These are phyloP conservation scores for Arachnopeziza araneosa DNA, from an alignment of 2,329 filamentous ascomycete genomes.

Conservation along the genomic window DNA sequence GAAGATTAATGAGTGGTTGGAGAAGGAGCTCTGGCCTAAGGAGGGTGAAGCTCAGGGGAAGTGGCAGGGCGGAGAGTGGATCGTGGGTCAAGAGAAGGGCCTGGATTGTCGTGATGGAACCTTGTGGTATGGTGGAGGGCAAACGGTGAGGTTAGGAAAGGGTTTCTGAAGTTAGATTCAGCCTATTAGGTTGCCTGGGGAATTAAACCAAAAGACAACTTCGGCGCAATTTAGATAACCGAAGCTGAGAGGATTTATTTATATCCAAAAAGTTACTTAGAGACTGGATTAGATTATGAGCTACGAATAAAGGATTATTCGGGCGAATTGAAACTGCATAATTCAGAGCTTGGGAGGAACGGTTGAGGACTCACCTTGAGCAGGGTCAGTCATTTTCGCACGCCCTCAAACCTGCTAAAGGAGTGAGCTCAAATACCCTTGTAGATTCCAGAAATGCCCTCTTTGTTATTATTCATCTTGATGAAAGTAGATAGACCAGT, in stretches of 20 bases:
- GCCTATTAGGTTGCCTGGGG: not conserved
- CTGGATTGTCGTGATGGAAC: conserved; percentile 69
- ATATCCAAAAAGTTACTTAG: too few species aligned
- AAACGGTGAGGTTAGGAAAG: conserved; percentile 59
- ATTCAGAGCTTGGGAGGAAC: too few species aligned
- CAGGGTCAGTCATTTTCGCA: too few species aligned
- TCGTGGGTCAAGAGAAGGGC: conserved; percentile 80
- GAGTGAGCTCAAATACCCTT: too few species aligned
- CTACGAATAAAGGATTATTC: too few species aligned
- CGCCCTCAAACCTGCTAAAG: too few species aligned
- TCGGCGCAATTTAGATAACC: not conserved
- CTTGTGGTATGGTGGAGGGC: conserved; percentile 84
- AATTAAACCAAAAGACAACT: not conserved
- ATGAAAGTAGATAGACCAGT: too few species aligned
- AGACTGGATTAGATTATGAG: too few species aligned
- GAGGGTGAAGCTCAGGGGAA: conserved; percentile 35
- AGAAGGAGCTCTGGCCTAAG: conserved; percentile 63
- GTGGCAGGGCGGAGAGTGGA: conserved; percentile 61
- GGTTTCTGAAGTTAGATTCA: conserved; percentile 42
- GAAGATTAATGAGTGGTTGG: conserved; percentile 69
- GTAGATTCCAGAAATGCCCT: too few species aligned
- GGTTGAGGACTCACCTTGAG: too few species aligned
- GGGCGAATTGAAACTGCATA: too few species aligned
- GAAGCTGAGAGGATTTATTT: not conserved
- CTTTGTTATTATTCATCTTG: too few species aligned